A percentile compares a stretch with the other conserved stretches of the same genome.
Evolutionary conservation across 495 filamentous ascomycete genomes (phyloP).

Genomic region (Xylaria castorea): DNA sequence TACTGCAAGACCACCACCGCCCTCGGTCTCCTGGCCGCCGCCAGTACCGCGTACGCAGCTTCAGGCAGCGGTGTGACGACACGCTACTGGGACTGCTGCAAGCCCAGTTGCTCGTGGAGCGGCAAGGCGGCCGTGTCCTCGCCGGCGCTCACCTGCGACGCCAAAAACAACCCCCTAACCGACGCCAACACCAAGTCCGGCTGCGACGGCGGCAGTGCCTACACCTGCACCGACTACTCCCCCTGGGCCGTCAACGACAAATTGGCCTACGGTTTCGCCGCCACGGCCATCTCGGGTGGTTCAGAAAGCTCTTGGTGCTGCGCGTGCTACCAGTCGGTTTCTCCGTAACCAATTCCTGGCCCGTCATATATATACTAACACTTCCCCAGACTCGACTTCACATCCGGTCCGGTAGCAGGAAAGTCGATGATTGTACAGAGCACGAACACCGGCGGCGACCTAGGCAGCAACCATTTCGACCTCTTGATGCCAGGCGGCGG

Average conservation of each 20-base stretch:
- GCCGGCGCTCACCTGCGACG: conserved; percentile 60
- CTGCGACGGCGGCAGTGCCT: conserved; percentile 55
- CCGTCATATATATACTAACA: conserved; percentile 19
- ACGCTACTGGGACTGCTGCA: conserved; percentile 69
- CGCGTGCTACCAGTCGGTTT: conserved; percentile 59
- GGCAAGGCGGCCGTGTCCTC: conserved; percentile 56
- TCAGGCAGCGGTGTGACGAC: conserved; percentile 27
- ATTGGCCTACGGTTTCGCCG: conserved; percentile 64
- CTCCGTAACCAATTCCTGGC: neutral
- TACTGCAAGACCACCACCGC: conserved; percentile 1
- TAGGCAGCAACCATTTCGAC: conserved; percentile 64
- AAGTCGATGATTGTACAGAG: conserved; percentile 68
- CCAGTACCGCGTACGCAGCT: conserved; percentile 17
- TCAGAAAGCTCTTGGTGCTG: conserved; percentile 62
- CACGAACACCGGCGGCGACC: conserved; percentile 67
- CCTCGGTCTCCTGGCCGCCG: conserved; percentile 19
- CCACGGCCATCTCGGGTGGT: conserved; percentile 52
- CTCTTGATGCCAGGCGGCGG: conserved; percentile 65
- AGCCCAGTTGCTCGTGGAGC: conserved; percentile 64
- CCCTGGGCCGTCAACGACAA: conserved; percentile 61
- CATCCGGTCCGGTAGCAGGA: conserved; percentile 51
- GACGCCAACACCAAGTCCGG: conserved; percentile 39
- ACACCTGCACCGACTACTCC: conserved; percentile 59
- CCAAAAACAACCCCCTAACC: conserved; percentile 52
- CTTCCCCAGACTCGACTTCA: conserved; percentile 44